Conservation (phyloP, 306 rosid genomes). For the Lithocarpus polystachyus region DNA sequence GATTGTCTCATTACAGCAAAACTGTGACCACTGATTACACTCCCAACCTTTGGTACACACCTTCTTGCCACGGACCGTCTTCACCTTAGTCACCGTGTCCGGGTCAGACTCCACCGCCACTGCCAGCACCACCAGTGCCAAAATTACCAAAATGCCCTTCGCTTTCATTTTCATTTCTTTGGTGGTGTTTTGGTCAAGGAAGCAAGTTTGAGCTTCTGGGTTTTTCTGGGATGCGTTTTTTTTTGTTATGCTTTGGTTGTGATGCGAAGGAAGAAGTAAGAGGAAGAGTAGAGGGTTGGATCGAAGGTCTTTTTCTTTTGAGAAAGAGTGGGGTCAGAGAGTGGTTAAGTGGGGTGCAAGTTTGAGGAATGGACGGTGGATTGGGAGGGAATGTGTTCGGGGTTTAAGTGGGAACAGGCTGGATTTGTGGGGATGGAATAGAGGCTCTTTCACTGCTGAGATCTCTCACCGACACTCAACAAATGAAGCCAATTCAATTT, state of each 20-base stretch:
- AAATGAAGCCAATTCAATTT: not conserved
- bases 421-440: constrained; percentile 16
- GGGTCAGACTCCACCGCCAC: constrained; percentile 27
- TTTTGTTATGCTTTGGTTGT: not conserved
- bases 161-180: constrained; percentile 13
- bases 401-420: constrained; percentile 33
- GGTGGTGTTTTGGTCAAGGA: too few species aligned
- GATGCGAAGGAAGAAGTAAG: not conserved
- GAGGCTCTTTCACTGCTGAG: not conserved
- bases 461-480: constrained; percentile 28
- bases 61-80: constrained; percentile 61
- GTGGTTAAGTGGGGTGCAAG: constrained; percentile 19
- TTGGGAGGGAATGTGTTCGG: constrained; percentile 9
- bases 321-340: not conserved
- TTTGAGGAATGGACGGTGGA: constrained; percentile 12
- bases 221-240: not conserved
- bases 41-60: constrained; percentile 82
- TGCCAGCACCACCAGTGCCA: constrained; percentile 9
- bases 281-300: constrained; percentile 7
- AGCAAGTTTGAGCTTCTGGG: not conserved
- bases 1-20: constrained; percentile 79
- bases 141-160: not conserved
- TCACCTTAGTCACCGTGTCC: constrained; percentile 37
- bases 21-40: constrained; percentile 61
- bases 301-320: constrained; percentile 28